Base-by-base conservation (phyloP, 2,329 filamentous ascomycete species). In the Immersiporthe knoxdaviesiana region DNA sequence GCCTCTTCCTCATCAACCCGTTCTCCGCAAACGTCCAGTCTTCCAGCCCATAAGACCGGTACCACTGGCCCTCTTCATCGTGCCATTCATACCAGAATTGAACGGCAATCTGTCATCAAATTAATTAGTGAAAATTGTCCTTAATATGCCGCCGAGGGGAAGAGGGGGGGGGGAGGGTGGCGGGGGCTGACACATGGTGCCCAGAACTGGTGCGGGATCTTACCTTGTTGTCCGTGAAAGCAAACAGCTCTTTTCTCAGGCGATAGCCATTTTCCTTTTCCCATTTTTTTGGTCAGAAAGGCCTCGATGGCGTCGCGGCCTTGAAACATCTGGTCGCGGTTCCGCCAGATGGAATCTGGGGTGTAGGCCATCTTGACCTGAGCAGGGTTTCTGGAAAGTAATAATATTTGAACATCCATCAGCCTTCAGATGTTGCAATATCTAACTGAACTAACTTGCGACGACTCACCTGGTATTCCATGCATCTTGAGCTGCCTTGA, bases 41-140 rank as follows among this genome's bases (percentile, higher is more conserved):
- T 76, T 93, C 91, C 14, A 97, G 85, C 0, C 93, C 93, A 75
- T 97, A 97, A 59, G 91, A 94, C n/a, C 92, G 85, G 85, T 91
- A 94, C 93, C 93, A 97, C 77, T 92, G 89, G 50, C 91, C 90
- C 1, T 84, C 74, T 10, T 80, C 80, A 75, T 95, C 92, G 72
- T 89, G 86, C 80, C 89, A 94, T 79, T 97, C 91, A 75, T 95
- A 97, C 93, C 93, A 97, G 78, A 96, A 97, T 76, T 97, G 92
- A 30, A 97, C 93, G 0, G 93, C 93, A 72, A 94, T 95, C 79
- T 88, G 61, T 58, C 4, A 35, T 3, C 1, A 52, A 6, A 2
- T 14, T 14, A n/a, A 44, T 64, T 41, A 70, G 59, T 4, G 18
- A 8, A 18, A 54, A 44, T 27, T 30, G 5, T 30, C 52, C 14